Evolutionary conservation across 352 stramenopile species (phyloP), one percentile per base, ranked within the genome.

Genomic region (Peronospora destructor): DNA sequence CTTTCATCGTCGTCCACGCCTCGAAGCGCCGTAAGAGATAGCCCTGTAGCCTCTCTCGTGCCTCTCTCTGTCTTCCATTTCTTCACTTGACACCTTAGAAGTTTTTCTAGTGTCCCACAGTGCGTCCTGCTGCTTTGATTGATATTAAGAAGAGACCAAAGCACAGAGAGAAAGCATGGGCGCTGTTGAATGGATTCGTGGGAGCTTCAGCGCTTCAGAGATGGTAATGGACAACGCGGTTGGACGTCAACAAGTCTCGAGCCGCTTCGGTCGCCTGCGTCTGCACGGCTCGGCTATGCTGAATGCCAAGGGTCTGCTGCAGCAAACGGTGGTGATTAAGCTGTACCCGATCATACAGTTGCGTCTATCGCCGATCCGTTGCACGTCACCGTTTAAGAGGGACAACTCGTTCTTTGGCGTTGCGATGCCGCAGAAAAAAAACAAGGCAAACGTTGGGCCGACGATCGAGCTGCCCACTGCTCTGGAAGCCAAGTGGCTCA

Each of bases 271-370:
- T 7, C 50, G 59, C 10, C 41, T 76, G 21, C 51, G 67, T 10
- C 44, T 76, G 19, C 67, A 76, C 39, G 64, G 64, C 30, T 76
- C 63, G 32, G 59, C 64, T 19, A 66, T 69, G 54, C 25, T 70
- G 46, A 76, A 66, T 44, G 66, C 67, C 43, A 76, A 76, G 45
- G 67, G 62, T 2, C 38, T 73, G 25, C 11, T 76, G 43, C 67
- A 76, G 26, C 67, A 73, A 19, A 72, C 67, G 21, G 66, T 76
- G 0, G 66, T 76, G 21, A 67, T 56, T 12, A 71, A 68, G 36
- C 45, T 76, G 14, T 76, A 72, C 43, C 66, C 66, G n/a, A 76
- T 76, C 25, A 61, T 73, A 45, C 61, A 71, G 39, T 53, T 73
- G 28, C 57, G 57, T 12, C 37, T 76, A 17, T 66, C 55, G 26